Base-by-base conservation (phyloP, 495 filamentous ascomycete species). In the Sordaria brevicollis region DNA sequence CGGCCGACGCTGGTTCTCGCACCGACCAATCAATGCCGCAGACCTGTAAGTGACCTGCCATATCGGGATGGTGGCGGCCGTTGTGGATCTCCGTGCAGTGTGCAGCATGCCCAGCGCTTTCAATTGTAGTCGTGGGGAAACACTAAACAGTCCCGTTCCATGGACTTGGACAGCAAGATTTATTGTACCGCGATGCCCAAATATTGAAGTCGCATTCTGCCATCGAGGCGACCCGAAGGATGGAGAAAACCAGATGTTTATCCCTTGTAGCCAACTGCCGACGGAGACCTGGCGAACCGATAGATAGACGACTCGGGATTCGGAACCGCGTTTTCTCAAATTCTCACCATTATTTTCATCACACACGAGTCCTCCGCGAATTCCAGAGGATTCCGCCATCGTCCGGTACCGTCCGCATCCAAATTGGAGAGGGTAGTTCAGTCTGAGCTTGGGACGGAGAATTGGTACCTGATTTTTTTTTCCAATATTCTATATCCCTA, bases 41-140 rank as follows among this genome's bases (percentile, higher is more conserved):
- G 49, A 39, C 15, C 11, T 31, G 19, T 39, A 35, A 69, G 25
- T 41, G 34, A 73, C 71, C 66, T 69, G 35, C 65, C 71, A 35
- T 29, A 49, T 43, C 67, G 67, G 67, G 67, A 73, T 67, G 39
- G 43, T 62, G 49, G 49, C 49, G 25, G 49, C 49, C 25, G 49
- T 31, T 62, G 49, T 62, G 49, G 49, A 62, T 31, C 49, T 15
- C 49, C 49, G 43, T n/a, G 21, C 49, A 62, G 49, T 62, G 49
- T 62, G 49, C 49, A 62, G 49, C 49, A 62, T 5, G 13, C 49
- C 49, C 49, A 25, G 25, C 49, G 49, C 25, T 62, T 31, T n/a
- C n/a, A n/a, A n/a, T n/a, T 29, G 13, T 62, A 25, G 25, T 11
- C 13, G 49, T 57, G 21, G 49, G 49, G 49, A 57, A n/a, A 57